Percentiles rank a stretch among this genome's conserved stretches.
Conservation (phyloP, 345 rosid genomes). For the Psidium guajava region DNA sequence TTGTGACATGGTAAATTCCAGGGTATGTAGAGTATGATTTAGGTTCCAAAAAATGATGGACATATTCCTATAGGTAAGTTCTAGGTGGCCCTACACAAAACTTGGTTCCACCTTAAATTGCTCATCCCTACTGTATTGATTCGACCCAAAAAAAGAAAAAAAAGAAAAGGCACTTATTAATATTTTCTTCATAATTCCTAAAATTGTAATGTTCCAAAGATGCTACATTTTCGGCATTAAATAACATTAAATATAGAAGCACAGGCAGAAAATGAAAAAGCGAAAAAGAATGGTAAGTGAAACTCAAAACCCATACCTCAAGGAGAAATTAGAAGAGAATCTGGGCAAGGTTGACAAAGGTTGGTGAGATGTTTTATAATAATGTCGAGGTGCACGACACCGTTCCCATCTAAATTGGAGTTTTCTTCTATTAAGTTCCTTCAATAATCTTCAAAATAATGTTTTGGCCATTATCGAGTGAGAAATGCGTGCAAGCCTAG, state of each 20-base stretch:
- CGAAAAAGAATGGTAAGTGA: not conserved
- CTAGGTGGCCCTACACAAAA: too few relatives aligned
- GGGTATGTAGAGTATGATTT: too few relatives aligned
- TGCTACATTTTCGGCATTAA: not conserved
- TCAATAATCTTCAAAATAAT: not conserved
- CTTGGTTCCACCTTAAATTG: too few relatives aligned
- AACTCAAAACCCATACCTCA: not conserved
- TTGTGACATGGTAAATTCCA: too few relatives aligned
- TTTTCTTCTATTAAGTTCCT: not conserved
- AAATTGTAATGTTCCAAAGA: not conserved
- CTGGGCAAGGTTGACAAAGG: not conserved
- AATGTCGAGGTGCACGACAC: not conserved
- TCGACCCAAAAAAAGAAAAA: not conserved
- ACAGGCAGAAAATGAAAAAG: not conserved
- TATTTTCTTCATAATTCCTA: not conserved
- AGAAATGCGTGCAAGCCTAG: not conserved
- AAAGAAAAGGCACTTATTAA: not conserved
- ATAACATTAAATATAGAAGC: not conserved
- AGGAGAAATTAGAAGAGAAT: not conserved
- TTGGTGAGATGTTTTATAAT: not conserved
- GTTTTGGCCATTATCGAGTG: not conserved
- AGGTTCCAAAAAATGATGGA: too few relatives aligned
- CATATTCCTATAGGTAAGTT: rapidly evolving
- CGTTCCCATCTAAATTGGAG: not conserved
- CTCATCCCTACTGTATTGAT: not conserved